These are phyloP conservation scores for Tillandsia leiboldiana DNA, from an alignment of 176 grass and related monocot species.

Conservation along the genomic window DNA sequence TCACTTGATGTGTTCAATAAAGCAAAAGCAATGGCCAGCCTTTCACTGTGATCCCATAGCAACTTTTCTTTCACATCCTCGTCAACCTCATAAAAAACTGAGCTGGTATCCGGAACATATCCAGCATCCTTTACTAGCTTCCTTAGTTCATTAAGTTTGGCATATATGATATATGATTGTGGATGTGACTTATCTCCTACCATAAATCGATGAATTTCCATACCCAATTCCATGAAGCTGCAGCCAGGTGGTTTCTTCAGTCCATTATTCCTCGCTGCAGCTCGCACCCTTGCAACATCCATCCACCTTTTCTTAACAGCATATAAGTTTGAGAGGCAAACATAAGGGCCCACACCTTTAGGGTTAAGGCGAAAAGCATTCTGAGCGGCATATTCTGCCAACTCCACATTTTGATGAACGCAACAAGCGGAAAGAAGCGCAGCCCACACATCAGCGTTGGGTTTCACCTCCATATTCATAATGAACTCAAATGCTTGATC, in stretches of 20 bases:
- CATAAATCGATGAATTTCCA: constrained; percentile 8
- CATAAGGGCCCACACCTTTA: constrained; percentile 19
- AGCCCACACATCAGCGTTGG: constrained; percentile 16
- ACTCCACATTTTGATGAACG: constrained; percentile 22
- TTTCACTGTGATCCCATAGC: constrained; percentile 22
- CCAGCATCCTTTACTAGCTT: constrained; percentile 11
- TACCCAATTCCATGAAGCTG: constrained; percentile 21
- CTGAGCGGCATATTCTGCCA: constrained; percentile 23
- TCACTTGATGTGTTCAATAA: background rate
- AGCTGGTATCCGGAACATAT: constrained; percentile 11
- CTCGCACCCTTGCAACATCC: constrained; percentile 17
- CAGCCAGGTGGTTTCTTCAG: constrained; percentile 22
- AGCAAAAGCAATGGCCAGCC: constrained; percentile 15
- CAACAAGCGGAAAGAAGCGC: constrained; percentile 25
- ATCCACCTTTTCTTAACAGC: constrained; percentile 19
- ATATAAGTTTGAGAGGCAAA: constrained; percentile 20
- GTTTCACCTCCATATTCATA: constrained; percentile 9
- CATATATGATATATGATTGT: constrained; percentile 3
- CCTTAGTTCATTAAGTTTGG: constrained; percentile 10
- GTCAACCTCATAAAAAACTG: constrained; percentile 9
- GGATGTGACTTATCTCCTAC: constrained; percentile 19
- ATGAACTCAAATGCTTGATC: constrained; percentile 41
- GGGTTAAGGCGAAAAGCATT: constrained; percentile 12
- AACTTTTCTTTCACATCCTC: constrained; percentile 13
- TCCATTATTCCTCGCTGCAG: constrained; percentile 7